Evolutionary conservation across 495 filamentous ascomycete genomes (phyloP).

Genomic region (Talaromyces thailandensis): DNA sequence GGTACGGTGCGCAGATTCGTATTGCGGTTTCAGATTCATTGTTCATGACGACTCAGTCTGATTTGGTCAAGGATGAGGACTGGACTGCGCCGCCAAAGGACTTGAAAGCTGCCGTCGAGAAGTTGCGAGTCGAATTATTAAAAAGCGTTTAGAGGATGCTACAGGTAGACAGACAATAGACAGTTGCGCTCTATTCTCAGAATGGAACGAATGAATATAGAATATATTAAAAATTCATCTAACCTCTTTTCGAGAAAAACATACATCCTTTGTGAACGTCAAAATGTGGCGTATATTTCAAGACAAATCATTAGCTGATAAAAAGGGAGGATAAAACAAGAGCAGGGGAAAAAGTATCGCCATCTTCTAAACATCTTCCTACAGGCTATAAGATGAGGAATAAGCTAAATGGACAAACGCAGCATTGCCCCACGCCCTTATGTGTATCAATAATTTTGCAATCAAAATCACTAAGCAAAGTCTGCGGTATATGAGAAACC

Average conservation of each 20-base stretch:
- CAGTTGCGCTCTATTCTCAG: neutral
- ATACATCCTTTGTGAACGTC: neutral
- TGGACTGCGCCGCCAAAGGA: conserved; percentile 33
- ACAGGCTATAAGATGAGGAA: neutral
- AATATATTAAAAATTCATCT: neutral
- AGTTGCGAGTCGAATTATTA: conserved; percentile 8
- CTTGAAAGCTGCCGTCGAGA: conserved; percentile 28
- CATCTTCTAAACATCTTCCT: neutral
- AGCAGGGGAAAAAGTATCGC: neutral
- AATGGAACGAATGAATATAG: neutral
- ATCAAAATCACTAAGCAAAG: conserved; percentile 40
- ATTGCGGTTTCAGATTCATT: conserved; percentile 28
- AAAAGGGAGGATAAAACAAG: neutral
- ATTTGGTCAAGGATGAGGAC: conserved; percentile 27
- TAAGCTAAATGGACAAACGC: neutral
- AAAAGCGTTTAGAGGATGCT: neutral
- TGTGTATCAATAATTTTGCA: neutral
- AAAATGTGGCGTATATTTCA: conserved; percentile 4
- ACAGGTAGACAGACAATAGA: neutral
- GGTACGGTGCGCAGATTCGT: conserved; percentile 21
- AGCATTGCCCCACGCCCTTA: neutral
- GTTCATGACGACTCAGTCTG: conserved; percentile 25
- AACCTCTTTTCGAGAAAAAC: neutral
- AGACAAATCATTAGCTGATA: neutral
- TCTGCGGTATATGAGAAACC: conserved; percentile 94